phyloP scores from a whole-genome alignment of 768 basidiomycete genomes.

The Scleroderma citrinum region DNA sequence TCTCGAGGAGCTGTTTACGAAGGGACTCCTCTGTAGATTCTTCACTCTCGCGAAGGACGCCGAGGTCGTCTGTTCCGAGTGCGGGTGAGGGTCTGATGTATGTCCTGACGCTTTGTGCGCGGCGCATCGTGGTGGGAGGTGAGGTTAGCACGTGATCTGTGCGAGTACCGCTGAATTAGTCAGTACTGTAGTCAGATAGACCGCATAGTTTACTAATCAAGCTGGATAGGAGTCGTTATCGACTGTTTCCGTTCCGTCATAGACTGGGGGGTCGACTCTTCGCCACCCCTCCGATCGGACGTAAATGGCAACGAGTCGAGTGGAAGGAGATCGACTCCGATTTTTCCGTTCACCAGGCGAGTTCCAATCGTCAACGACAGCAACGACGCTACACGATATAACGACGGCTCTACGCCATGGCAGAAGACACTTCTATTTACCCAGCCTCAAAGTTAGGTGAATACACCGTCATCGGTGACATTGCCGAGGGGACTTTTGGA shows the following conservation, averaged over 20 bases:
- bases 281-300: slow-evolving; percentile 9
- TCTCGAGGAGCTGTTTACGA: slow-evolving; percentile 58
- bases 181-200: too few species aligned
- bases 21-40: slow-evolving; percentile 58
- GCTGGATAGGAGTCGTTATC: background rate
- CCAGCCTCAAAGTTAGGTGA: slow-evolving; percentile 79
- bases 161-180: too few species aligned
- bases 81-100: slow-evolving; percentile 45
- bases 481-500: slow-evolving; percentile 96
- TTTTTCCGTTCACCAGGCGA: slow-evolving; percentile 16
- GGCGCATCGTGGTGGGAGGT: slow-evolving; percentile 39
- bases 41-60: slow-evolving; percentile 51
- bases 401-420: slow-evolving; percentile 20
- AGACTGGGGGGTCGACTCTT: background rate
- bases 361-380: slow-evolving; percentile 3
- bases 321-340: slow-evolving; percentile 10
- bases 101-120: slow-evolving; percentile 58
- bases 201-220: too few species aligned
- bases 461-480: slow-evolving; percentile 81
- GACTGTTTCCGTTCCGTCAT: background rate
- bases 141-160: slow-evolving; percentile 6
- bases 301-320: slow-evolving; percentile 12
- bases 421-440: slow-evolving; percentile 28
- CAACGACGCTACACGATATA: slow-evolving; percentile 8
- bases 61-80: slow-evolving; percentile 50